Base-by-base conservation (phyloP, 1,284 basidiomycete species). In the Macrocystidia cucumis region DNA sequence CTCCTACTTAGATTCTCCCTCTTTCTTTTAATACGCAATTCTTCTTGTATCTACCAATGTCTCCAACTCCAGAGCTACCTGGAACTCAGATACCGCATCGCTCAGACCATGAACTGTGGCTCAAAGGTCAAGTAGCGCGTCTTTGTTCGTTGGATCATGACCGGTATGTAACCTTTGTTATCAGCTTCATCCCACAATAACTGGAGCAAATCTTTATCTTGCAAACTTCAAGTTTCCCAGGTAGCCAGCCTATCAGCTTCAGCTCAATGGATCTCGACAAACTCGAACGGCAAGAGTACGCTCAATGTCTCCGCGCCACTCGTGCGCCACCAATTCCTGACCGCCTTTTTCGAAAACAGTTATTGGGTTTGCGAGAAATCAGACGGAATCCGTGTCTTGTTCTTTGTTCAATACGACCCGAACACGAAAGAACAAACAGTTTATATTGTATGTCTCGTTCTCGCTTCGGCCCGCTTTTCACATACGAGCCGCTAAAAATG, bases 291-390 rank as follows among this genome's bases (percentile, higher is more conserved):
- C 75, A 83, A 65, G 90, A 97, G 91, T 91, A 55, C 49, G 72
- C n/a, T 28, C 5, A 9, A 13, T 13, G 17, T 9, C 5, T 14
- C 32, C 9, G 16, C 16, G 25, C 20, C 9, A 11, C 20, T 28
- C 16, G 9, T 12, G 20, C 7, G 12, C 16, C 19, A n/a, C 12
- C 18, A 13, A 5, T 34, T 7, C 29, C 29, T 29, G 25, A 12
- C 19, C 21, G 28, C 21, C 39, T 30, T 8, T 35, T n/a, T 32
- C 18, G 4, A 30, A 12, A 32, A 23, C 49, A 96, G 91, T 57
- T 98, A 88, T 57, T 99, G 95, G 95, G 95, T 99, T 19, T 97
- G 92, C 63, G 96, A 99, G 64, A 99, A 99, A 67, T 96, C 92
- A n/a, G 96, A 99, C 54, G 96, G 96, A 2, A 63, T 98, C 35